phyloP scores from a whole-genome alignment of 768 basidiomycete genomes.

The Polyporus arcularius region DNA sequence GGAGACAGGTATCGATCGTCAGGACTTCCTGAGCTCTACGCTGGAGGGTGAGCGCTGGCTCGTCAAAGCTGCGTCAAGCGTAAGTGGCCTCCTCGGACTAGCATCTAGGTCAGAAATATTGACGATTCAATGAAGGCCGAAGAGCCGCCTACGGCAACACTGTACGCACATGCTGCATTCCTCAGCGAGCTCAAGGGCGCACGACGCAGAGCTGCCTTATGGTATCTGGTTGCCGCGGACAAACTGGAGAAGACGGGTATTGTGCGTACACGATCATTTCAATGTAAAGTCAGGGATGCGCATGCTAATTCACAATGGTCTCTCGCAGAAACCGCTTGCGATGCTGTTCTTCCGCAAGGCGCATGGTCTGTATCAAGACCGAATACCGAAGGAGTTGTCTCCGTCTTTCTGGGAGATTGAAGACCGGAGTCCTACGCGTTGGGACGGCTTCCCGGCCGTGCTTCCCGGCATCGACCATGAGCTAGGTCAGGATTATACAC shows the following conservation, averaged over 20 bases:
- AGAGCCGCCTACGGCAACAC: conserved; percentile 77
- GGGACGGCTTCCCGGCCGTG: conserved; percentile 59
- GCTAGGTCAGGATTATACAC: conserved; percentile 49
- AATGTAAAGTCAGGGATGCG: background rate
- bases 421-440: conserved; percentile 41
- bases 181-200: conserved; percentile 60
- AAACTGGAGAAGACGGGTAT: conserved; percentile 83
- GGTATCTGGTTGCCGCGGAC: conserved; percentile 78
- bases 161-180: conserved; percentile 79
- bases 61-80: conserved; percentile 82
- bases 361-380: conserved; percentile 57
- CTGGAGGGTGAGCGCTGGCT: conserved; percentile 85
- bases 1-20: conserved; percentile 62
- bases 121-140: conserved; percentile 58
- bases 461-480: conserved; percentile 78
- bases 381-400: conserved; percentile 60
- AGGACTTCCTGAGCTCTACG: conserved; percentile 56
- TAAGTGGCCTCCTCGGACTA: conserved; percentile 39
- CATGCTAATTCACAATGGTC: background rate
- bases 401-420: conserved; percentile 84
- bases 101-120: conserved; percentile 1
- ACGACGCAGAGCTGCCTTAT: conserved; percentile 68
- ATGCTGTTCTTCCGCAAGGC: conserved; percentile 79
- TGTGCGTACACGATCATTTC: conserved; percentile 44
- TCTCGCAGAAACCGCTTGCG: conserved; percentile 77